phyloP scores from a whole-genome alignment of 768 basidiomycete genomes.

The Infundibulicybe gibba region DNA sequence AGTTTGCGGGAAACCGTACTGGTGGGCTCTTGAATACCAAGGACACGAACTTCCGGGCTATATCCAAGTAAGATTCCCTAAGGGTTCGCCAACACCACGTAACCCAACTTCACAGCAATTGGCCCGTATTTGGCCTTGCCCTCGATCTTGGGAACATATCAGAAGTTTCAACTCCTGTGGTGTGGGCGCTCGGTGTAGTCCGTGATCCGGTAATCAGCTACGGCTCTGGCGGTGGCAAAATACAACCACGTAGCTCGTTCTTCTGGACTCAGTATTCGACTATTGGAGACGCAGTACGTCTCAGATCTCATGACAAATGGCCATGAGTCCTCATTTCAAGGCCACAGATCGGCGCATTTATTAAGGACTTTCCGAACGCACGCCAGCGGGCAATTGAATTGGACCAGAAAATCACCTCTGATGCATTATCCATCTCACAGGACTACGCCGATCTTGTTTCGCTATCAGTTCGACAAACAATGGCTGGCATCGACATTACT shows the following conservation, averaged over 20 bases:
- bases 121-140: conserved; percentile 64
- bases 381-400: conserved; percentile 39
- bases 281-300: conserved; percentile 27
- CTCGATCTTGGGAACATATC: conserved; percentile 51
- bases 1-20: too few species aligned
- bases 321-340: neutral
- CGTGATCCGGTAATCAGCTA: conserved; percentile 49
- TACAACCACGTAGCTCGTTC: conserved; percentile 39
- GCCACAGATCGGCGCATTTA: conserved; percentile 32
- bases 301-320: neutral
- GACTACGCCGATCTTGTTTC: conserved; percentile 49
- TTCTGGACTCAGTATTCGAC: conserved; percentile 40
- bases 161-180: conserved; percentile 27
- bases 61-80: conserved; percentile 11
- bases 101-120: conserved; percentile 29
- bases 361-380: conserved; percentile 42
- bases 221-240: conserved; percentile 33
- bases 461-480: conserved; percentile 50
- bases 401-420: conserved; percentile 41
- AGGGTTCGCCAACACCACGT: too few species aligned
- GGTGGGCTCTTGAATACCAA: conserved; percentile 41
- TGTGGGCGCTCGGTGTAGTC: conserved; percentile 45
- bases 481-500: conserved; percentile 53
- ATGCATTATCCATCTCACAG: conserved; percentile 43
- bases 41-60: conserved; percentile 57